Evolutionary conservation across 2,329 filamentous ascomycete species (phyloP), one percentile per base, ranked within the genome.

Genomic region (Ophiostoma perfectum): DNA sequence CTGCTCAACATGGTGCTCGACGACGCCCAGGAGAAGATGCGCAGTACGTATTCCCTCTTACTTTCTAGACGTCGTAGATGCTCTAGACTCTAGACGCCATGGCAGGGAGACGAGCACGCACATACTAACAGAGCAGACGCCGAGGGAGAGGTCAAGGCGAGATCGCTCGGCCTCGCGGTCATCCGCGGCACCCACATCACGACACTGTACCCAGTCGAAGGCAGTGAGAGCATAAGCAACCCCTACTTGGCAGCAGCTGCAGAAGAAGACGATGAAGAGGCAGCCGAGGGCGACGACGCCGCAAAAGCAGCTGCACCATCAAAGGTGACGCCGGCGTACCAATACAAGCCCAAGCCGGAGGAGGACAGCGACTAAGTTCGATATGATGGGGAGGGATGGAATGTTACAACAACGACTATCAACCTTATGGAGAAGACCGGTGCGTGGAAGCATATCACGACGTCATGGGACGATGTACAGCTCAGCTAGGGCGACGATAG

Each of bases 1-100:
- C 84, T 99, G 70, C 98, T 98, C 93, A 99, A 99, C 78, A 84
- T 99, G 71, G 95, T 99, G 39, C 83, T 99, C 68, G 95, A 98
- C 76, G 91, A 98, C 74, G 94, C 96, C 66, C 88, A 95, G 78
- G 95, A 99, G 78, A 85, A 90, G 64, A 88, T 97, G 80, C 86
- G 90, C 82, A 94, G 94, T 96, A 81, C 71, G 84, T 70, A 16
- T 1, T 11, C 8, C 8, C 27, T 11, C 9, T 45, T 45, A 12
- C 9, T 1, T 3, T 8, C 42, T 9, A 27, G 11, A 27, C 27
- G 27, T 27, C 27, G 27, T 27, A 27, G 27, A 27, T 27, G 27
- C 27, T 27, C 27, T 27, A 27, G 27, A 27, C 27, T 27, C 27
- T 27, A 11, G 18, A 9, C 9, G 18, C 4, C 14, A 16, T 55